Evolutionary conservation across 176 grass and related monocot species (phyloP).

Genomic region (Urochloa ruziziensis): DNA sequence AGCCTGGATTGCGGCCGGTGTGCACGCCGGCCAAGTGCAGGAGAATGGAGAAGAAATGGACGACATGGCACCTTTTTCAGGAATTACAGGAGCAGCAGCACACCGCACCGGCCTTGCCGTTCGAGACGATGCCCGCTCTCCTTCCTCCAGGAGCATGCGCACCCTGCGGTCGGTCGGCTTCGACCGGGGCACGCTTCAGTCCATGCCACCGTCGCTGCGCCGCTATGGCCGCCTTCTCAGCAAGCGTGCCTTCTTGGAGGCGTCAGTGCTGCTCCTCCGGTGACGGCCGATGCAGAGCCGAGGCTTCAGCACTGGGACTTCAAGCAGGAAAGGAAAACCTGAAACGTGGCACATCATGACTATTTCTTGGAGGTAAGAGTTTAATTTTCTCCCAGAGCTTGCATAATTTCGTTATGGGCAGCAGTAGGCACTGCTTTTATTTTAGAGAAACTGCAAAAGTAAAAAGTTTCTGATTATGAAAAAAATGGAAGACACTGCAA

Average conservation of each 20-base stretch:
- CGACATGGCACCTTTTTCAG: too few relatives aligned
- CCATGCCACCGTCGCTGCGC: constrained; percentile 50
- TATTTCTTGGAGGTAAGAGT: constrained; percentile 26
- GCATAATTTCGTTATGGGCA: not conserved
- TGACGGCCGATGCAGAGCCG: not conserved
- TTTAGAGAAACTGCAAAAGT: not conserved
- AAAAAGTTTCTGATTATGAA: not conserved
- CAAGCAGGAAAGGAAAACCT: constrained; percentile 42
- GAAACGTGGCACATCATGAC: constrained; percentile 10
- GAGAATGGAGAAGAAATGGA: too few relatives aligned
- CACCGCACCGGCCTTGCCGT: not conserved
- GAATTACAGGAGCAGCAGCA: too few relatives aligned
- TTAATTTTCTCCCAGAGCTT: not conserved
- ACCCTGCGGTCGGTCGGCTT: constrained; percentile 40
- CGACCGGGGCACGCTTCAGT: constrained; percentile 94
- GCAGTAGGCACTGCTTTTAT: not conserved
- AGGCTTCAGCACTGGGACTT: constrained; percentile 58
- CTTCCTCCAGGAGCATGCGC: constrained; percentile 58
- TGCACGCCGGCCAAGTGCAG: too few relatives aligned
- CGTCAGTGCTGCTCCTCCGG: constrained; percentile 7
- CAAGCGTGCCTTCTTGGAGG: constrained; percentile 35
- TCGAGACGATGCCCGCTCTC: constrained; percentile 60
- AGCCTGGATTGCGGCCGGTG: too few relatives aligned
- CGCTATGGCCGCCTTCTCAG: constrained; percentile 36
- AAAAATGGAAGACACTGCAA: not conserved